Evolutionary conservation across 2,329 filamentous ascomycete genomes (phyloP).

Genomic region (Pseudocercospora fuligena): DNA sequence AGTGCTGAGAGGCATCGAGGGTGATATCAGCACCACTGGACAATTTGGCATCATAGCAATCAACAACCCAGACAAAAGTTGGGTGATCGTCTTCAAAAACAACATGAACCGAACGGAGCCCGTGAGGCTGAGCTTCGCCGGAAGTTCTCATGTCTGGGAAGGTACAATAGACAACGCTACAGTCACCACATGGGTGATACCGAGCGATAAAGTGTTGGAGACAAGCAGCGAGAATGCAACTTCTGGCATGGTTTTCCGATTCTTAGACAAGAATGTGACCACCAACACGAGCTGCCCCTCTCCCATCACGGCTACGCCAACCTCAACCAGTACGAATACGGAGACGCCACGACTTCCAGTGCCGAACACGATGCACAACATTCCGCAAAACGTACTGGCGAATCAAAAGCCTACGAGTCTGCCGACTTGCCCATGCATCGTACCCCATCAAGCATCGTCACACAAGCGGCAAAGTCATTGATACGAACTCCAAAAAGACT

Average conservation of each 20-base stretch:
- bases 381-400: conserved; percentile 17
- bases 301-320: not conserved
- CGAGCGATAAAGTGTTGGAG: conserved; percentile 16
- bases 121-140: conserved; percentile 30
- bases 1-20: conserved; percentile 27
- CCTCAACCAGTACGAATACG: conserved; percentile 1
- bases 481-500: not conserved
- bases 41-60: conserved; percentile 32
- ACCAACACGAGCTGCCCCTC: conserved; percentile 11
- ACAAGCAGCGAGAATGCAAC: not conserved
- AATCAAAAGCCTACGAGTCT: not conserved
- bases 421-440: not conserved
- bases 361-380: conserved; percentile 14
- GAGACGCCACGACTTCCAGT: conserved; percentile 9
- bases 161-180: conserved; percentile 28
- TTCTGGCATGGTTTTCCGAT: not conserved
- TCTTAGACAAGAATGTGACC: not conserved
- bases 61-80: conserved; percentile 31
- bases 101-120: conserved; percentile 29
- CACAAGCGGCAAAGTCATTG: not conserved
- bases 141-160: conserved; percentile 27
- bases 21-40: conserved; percentile 10
- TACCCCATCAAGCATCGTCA: not conserved
- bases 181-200: conserved; percentile 29
- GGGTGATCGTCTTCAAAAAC: conserved; percentile 36